These are phyloP conservation scores for Ichthyophthirius multifiliis DNA, from an alignment of 169 alveolate genomes.

Conservation along the genomic window DNA sequence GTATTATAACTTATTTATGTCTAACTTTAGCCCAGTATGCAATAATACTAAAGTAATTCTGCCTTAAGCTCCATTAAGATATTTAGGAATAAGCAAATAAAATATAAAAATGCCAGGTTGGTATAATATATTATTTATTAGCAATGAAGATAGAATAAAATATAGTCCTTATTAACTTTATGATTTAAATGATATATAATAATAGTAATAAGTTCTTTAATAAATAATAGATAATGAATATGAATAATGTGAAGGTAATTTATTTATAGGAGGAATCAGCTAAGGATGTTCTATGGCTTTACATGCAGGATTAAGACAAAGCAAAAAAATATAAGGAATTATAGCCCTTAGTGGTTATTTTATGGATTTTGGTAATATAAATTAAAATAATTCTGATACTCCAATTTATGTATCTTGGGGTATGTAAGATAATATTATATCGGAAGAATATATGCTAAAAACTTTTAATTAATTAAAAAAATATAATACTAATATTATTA, in stretches of 20 bases:
- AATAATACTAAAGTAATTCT: not conserved
- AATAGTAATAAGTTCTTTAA: not conserved
- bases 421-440: too few species aligned
- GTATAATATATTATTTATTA: not conserved
- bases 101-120: not conserved
- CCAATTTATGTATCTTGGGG: too few species aligned
- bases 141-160: not conserved
- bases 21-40: not conserved
- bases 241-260: not conserved
- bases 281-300: not conserved
- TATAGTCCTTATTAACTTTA: not conserved
- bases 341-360: not conserved
- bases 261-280: not conserved
- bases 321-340: not conserved
- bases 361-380: not conserved
- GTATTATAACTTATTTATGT: not conserved
- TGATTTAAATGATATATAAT: not conserved
- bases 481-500: too few species aligned
- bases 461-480: too few species aligned
- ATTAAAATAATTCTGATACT: not conserved
- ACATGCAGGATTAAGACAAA: not conserved
- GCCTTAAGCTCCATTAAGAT: constrained; percentile 2
- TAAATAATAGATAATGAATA: not conserved
- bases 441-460: too few species aligned
- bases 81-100: not conserved